Percentiles rank a stretch among this genome's conserved stretches.
Evolutionary conservation across 805 yeast genomes (phyloP).

Genomic region (Sporopachydermia lactativora): DNA sequence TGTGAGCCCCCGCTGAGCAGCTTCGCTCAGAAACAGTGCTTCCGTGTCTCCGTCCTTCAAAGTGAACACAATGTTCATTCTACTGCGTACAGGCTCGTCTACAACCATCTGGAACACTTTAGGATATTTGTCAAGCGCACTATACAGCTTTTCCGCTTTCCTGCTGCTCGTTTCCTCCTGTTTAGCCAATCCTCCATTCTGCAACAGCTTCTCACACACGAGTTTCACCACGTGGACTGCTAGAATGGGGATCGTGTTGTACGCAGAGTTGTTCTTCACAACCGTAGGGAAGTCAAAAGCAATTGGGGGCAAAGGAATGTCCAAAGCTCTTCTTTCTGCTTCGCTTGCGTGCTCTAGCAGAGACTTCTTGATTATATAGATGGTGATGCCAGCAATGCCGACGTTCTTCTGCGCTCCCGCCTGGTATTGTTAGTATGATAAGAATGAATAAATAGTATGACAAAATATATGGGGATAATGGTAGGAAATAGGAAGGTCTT

Average conservation of each 20-base stretch:
- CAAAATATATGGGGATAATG: too few species aligned
- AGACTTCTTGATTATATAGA: conserved; percentile 77
- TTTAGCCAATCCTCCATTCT: conserved; percentile 54
- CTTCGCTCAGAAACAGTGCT: conserved; percentile 52
- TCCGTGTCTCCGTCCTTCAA: conserved; percentile 49
- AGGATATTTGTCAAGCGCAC: conserved; percentile 52
- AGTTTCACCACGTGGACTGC: conserved; percentile 76
- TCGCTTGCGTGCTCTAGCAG: conserved; percentile 56
- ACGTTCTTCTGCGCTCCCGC: conserved; percentile 99
- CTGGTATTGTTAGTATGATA: conserved; percentile 1
- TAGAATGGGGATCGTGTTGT: conserved; percentile 92
- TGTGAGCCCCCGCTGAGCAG: conserved; percentile 40
- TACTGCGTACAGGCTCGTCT: conserved; percentile 48
- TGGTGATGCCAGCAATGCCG: conserved; percentile 90
- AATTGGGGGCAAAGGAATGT: conserved; percentile 75
- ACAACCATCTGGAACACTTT: conserved; percentile 56
- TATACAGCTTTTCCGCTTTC: conserved; percentile 56
- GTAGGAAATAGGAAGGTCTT: too few species aligned
- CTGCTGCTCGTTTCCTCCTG: conserved; percentile 43
- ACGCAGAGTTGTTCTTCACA: conserved; percentile 80
- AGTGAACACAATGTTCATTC: conserved; percentile 90
- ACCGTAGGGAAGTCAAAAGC: conserved; percentile 81
- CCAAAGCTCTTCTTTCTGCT: conserved; percentile 40
- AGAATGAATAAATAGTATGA: background rate
- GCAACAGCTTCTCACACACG: conserved; percentile 50